phyloP scores from a whole-genome alignment of 2,329 filamentous ascomycete genomes.

The Beauveria sp. region DNA sequence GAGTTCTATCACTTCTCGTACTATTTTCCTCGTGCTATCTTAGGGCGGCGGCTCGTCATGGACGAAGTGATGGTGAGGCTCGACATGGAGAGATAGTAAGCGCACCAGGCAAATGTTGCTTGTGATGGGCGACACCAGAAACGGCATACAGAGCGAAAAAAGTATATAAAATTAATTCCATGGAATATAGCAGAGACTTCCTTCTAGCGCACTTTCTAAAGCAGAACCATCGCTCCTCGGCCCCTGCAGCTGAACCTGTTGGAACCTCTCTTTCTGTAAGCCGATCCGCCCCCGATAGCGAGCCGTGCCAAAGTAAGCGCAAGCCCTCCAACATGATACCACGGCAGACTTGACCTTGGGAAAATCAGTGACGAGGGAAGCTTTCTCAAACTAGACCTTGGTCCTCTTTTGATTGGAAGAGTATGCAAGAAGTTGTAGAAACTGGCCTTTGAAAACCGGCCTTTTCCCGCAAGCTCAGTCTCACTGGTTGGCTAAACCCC shows the following conservation, averaged over 20 bases:
- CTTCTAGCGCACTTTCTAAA: background rate
- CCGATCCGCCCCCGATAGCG: background rate
- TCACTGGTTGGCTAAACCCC: background rate
- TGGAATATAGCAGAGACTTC: background rate
- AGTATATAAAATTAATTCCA: background rate
- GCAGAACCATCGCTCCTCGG: too few species aligned
- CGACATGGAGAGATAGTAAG: too few species aligned
- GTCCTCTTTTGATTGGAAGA: fast-evolving
- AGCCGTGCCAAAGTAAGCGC: constrained; percentile 2
- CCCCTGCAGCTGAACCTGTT: background rate
- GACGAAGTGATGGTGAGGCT: too few species aligned
- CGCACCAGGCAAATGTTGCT: too few species aligned
- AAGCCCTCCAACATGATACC: background rate
- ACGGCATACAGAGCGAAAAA: background rate
- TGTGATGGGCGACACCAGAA: background rate
- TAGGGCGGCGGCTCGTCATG: too few species aligned
- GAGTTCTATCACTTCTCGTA: too few species aligned
- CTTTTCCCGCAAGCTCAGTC: background rate
- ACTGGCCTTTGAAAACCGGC: too few species aligned
- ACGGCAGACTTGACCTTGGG: background rate
- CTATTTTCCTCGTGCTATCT: too few species aligned
- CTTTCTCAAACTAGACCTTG: too few species aligned
- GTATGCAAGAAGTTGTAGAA: too few species aligned
- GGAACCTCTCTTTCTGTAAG: background rate
- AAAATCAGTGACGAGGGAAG: background rate